These are phyloP conservation scores for Leptographium wingfieldii DNA, from an alignment of 2,329 filamentous ascomycete genomes.

Conservation along the genomic window DNA sequence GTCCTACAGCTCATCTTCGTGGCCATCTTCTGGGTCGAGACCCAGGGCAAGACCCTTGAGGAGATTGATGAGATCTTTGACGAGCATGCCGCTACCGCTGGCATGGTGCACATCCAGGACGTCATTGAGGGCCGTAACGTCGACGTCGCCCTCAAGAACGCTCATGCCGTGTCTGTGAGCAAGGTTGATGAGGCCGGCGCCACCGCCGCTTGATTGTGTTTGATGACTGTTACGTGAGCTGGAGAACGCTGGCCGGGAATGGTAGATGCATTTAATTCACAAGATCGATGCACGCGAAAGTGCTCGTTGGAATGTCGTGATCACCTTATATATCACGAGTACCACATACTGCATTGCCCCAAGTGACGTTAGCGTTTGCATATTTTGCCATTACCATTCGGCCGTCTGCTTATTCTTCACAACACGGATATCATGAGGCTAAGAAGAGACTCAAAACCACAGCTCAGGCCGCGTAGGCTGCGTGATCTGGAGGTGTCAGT, in stretches of 20 bases:
- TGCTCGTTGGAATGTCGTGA: not conserved
- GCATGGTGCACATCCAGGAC: not conserved
- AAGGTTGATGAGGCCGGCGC: not conserved
- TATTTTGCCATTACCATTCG: too few relatives aligned
- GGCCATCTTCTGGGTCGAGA: conserved; percentile 36
- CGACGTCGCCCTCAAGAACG: not conserved
- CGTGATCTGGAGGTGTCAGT: too few relatives aligned
- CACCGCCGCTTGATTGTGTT: not conserved
- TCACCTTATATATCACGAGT: not conserved
- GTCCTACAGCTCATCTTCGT: conserved; percentile 26
- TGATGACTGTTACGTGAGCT: not conserved
- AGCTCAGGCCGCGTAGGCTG: too few relatives aligned
- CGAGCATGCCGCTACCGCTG: conserved; percentile 1
- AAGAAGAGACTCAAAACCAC: too few relatives aligned
- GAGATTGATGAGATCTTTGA: conserved; percentile 33
- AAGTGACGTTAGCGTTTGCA: too few relatives aligned
- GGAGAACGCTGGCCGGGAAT: not conserved
- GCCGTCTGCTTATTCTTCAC: too few relatives aligned
- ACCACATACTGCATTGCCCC: not conserved
- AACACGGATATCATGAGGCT: too few relatives aligned
- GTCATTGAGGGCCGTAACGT: not conserved
- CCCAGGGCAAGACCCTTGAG: conserved; percentile 17
- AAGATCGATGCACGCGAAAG: not conserved
- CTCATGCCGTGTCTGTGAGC: not conserved
- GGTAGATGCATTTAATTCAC: not conserved